Evolutionary conservation across 805 yeast species (phyloP).

Genomic region (Zygotorulaspora danielsina): DNA sequence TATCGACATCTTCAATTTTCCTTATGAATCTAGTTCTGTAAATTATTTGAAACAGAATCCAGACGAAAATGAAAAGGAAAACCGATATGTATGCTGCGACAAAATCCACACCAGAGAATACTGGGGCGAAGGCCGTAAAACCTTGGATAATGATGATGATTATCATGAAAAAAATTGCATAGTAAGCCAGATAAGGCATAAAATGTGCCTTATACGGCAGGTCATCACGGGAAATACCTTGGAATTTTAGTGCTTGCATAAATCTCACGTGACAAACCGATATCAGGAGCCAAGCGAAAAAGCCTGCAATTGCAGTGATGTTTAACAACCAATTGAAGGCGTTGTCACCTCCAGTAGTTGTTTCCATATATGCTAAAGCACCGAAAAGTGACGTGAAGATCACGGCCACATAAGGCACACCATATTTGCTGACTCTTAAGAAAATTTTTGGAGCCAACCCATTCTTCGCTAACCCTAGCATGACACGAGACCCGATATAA

Average conservation of each 20-base stretch:
- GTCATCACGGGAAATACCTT: slow-evolving; percentile 62
- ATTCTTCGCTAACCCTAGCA: slow-evolving; percentile 60
- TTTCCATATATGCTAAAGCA: slow-evolving; percentile 55
- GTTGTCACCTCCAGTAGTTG: slow-evolving; percentile 47
- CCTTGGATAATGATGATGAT: slow-evolving; percentile 70
- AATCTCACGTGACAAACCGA: slow-evolving; percentile 63
- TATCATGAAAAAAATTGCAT: slow-evolving; percentile 50
- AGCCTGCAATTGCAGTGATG: slow-evolving; percentile 73
- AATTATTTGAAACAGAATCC: slow-evolving; percentile 51
- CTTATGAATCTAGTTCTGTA: slow-evolving; percentile 46
- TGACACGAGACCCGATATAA: slow-evolving; percentile 64
- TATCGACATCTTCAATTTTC: slow-evolving; percentile 59
- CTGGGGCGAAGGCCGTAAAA: slow-evolving; percentile 53
- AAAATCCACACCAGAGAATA: slow-evolving; percentile 51
- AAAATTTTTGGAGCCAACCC: slow-evolving; percentile 55
- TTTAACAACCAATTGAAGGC: slow-evolving; percentile 72
- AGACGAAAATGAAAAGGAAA: slow-evolving; percentile 52
- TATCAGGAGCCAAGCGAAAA: slow-evolving; percentile 68
- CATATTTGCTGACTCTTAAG: slow-evolving; percentile 45
- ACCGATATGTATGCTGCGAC: slow-evolving; percentile 70
- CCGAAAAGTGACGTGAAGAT: slow-evolving; percentile 58
- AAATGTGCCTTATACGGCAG: slow-evolving; percentile 71
- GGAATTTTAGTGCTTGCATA: slow-evolving; percentile 56
- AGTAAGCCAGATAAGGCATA: slow-evolving; percentile 66
- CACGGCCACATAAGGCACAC: slow-evolving; percentile 62